phyloP scores from a whole-genome alignment of 768 basidiomycete genomes.

The Boletus barrowsii region DNA sequence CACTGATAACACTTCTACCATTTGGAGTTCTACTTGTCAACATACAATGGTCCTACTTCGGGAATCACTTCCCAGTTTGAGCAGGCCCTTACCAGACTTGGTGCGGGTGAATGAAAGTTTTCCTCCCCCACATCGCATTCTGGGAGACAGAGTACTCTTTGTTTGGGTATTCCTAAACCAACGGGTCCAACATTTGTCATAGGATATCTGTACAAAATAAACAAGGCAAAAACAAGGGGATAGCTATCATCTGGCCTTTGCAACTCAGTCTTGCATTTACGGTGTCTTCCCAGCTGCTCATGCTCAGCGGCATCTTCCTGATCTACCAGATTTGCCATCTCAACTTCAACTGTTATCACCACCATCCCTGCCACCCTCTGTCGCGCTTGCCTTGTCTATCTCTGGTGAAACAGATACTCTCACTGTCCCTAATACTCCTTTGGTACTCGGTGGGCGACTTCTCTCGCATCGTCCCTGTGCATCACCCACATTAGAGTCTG shows the following conservation, averaged over 20 bases:
- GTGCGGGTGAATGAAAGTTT: conserved; percentile 50
- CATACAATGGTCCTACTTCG: conserved; percentile 65
- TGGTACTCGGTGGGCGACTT: conserved; percentile 21
- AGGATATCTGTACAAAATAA: conserved; percentile 76
- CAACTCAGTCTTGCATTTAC: conserved; percentile 51
- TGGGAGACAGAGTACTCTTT: conserved; percentile 23
- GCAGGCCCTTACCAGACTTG: conserved; percentile 59
- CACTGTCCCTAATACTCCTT: background rate
- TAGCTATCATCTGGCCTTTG: conserved; percentile 70
- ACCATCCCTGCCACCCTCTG: conserved; percentile 36
- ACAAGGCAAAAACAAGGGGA: conserved; percentile 77
- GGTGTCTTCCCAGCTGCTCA: conserved; percentile 35
- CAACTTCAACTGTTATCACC: conserved; percentile 57
- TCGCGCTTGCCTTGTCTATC: conserved; percentile 20
- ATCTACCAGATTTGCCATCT: conserved; percentile 62
- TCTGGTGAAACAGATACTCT: conserved; percentile 3
- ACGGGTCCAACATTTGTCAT: conserved; percentile 48
- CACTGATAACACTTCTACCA: conserved; percentile 69
- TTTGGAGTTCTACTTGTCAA: conserved; percentile 61
- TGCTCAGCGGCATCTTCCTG: conserved; percentile 43
- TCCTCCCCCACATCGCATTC: conserved; percentile 2
- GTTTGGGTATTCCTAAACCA: conserved; percentile 15
- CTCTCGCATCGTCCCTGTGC: conserved; percentile 33
- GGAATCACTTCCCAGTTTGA: conserved; percentile 62
- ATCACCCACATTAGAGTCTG: conserved; percentile 38